Evolutionary conservation across 805 yeast species (phyloP), one percentile per base, ranked within the genome.

Genomic region (Jamesozyma lodderae): DNA sequence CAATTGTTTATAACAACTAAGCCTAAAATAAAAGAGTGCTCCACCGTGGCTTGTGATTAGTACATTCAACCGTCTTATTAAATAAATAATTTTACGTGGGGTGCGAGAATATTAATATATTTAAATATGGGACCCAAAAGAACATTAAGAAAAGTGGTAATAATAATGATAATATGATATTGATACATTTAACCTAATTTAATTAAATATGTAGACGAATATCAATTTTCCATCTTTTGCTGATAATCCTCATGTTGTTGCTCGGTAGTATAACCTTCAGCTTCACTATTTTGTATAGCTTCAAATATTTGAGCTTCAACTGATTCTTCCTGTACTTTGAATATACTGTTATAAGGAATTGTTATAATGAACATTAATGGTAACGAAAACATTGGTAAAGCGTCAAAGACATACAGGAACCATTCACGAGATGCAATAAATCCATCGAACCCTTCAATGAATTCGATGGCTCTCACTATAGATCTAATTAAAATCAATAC

Each of bases 401-500:
- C 57, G 34, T 60, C 66, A 29, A 59, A 53, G 6, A 53, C 41
- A 35, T 47, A 59, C 13, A 59, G 38, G 37, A 45, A 59, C 31
- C 42, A 43, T 39, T 60, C 62, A 37, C 57, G 58, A 4, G 48
- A 27, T 5, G 39, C 41, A 15, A 60, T 48, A 33, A 18, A 45
- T 1, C 66, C 65, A 20, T 44, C 42, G 21, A 28, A 41, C 4
- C 65, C 65, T 40, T 61, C 49, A n/a, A 47, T 33, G 40, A 46
- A 60, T 36, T 61, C 66, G 11, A 57, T 42, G 4, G 51, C 46
- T 42, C 64, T 52, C 23, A 51, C 53, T n/a, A 62, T 47, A 7
- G 61, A 59, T 43, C 66, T 53, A n/a, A 58, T 38, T 25, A 61
- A 36, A 29, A 61, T 53, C 15, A 55, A 35, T 14, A 47, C 20